phyloP scores from a whole-genome alignment of 768 basidiomycete genomes.

The Tricholoma sp. region DNA sequence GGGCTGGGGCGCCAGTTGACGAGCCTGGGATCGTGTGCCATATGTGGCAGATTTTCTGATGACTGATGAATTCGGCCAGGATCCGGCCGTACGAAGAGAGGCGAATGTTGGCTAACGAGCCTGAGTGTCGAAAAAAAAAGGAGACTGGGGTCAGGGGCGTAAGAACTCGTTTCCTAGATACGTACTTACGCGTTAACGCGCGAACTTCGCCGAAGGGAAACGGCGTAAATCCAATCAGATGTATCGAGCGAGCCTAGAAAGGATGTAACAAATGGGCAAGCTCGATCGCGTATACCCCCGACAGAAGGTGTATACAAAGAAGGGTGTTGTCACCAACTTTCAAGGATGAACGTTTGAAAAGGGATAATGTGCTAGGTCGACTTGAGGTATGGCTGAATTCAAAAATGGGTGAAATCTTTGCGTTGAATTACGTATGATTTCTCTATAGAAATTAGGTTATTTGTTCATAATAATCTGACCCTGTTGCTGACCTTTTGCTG shows the following conservation, averaged over 20 bases:
- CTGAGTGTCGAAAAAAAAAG: not conserved
- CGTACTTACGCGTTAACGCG: not conserved
- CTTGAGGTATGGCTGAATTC: not conserved
- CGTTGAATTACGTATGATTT: not conserved
- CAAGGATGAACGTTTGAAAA: too few species aligned
- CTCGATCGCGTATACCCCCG: too few species aligned
- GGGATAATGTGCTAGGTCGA: too few species aligned
- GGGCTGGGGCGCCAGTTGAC: not conserved
- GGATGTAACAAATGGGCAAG: not conserved
- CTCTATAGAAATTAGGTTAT: not conserved
- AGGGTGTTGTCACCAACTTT: not conserved
- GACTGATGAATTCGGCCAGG: not conserved
- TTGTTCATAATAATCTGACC: not conserved
- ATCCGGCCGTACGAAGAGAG: not conserved
- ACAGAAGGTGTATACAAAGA: too few species aligned
- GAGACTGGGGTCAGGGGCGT: not conserved
- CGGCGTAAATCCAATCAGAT: too few species aligned
- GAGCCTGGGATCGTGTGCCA: not conserved
- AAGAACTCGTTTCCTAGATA: not conserved
- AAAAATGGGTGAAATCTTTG: not conserved
- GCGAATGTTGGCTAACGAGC: not conserved
- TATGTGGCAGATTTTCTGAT: not conserved
- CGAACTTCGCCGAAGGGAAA: not conserved
- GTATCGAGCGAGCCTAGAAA: not conserved
- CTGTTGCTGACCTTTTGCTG: too few species aligned